Base-by-base conservation (phyloP, 371 early-diverging fungal genomes). In the Mucor ambiguus region DNA sequence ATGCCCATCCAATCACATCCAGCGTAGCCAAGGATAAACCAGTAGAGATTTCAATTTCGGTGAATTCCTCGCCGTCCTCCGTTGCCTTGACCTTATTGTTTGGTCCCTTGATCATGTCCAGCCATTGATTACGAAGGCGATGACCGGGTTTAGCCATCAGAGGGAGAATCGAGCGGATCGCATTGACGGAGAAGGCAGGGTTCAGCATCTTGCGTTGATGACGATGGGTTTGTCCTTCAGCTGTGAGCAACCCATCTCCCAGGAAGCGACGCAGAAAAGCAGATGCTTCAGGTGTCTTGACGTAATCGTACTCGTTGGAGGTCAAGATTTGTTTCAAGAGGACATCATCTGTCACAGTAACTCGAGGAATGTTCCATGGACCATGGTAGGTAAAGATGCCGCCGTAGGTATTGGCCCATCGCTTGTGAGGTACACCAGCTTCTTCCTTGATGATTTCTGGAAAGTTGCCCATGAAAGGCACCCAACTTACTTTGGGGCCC, bases 161-260 rank as follows among this genome's bases (percentile, higher is more conserved):
- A 0, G 89, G 89, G 0, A 81, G 63, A 60, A 86, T 67, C 3
- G 69, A 63, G 11, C 81, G 80, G 52, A 89, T 72, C 11, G 86
- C 72, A 44, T 78, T 73, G 26, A 84, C 71, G 2, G 80, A 71
- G 61, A 91, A 91, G 9, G 87, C 86, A 9, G 91, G 91, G 66
- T 90, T 90, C 41, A 90, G 66, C 79, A 90, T 76, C 55, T 86
- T 88, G 48, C 91, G 85, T 67, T 91, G 91, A 24, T 78, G 82
- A 58, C 80, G 78, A 71, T 91, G 91, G 0, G 58, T 74, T 41
- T 74, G 79, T 0, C 89, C 91, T 61, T 89, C 89, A 0, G 84
- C 78, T 10, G 87, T 66, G 41, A 90, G 58, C 6, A 90, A 65
- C 8, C 91, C 89, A 22, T 79, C 56, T 5, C 91, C 89, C 9